Conservation (phyloP, 768 basidiomycete genomes). For the Krasilnikovozyma curviuscula region DNA sequence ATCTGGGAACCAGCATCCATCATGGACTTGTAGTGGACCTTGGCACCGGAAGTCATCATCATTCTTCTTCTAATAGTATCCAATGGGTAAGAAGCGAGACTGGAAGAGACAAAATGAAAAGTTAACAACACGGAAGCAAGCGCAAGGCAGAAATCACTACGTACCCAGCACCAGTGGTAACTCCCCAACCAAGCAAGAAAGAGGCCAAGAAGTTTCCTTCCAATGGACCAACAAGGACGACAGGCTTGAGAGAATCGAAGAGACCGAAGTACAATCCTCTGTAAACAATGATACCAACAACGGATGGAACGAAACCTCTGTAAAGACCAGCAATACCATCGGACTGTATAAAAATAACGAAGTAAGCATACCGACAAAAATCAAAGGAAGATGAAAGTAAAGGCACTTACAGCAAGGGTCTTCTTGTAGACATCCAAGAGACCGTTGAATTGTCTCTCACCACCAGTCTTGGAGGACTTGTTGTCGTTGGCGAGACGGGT, state of each 20-base stretch:
- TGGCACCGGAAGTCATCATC: conserved; percentile 99
- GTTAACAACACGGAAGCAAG: conserved; percentile 52
- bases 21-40: conserved; percentile 95
- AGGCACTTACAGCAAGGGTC: conserved; percentile 13
- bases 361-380: no score
- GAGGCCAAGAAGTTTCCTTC: conserved; percentile 94
- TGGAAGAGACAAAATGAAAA: not conserved
- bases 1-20: conserved; percentile 91
- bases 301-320: conserved; percentile 97
- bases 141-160: conserved; percentile 41
- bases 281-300: conserved; percentile 98
- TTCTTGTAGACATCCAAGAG: conserved; percentile 45
- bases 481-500: conserved; percentile 89
- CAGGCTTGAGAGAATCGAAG: conserved; percentile 42
- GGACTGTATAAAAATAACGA: no score
- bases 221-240: conserved; percentile 85
- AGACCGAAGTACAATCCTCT: conserved; percentile 83
- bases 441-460: conserved; percentile 65
- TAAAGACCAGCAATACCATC: conserved; percentile 98
- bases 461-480: conserved; percentile 70
- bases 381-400: no score
- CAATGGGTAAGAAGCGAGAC: conserved; percentile 20
- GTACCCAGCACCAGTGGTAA: conserved; percentile 84
- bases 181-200: conserved; percentile 95
- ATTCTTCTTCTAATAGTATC: conserved; percentile 77